phyloP scores from a whole-genome alignment of 2,329 filamentous ascomycete genomes.

The Xylariaceae sp. region DNA sequence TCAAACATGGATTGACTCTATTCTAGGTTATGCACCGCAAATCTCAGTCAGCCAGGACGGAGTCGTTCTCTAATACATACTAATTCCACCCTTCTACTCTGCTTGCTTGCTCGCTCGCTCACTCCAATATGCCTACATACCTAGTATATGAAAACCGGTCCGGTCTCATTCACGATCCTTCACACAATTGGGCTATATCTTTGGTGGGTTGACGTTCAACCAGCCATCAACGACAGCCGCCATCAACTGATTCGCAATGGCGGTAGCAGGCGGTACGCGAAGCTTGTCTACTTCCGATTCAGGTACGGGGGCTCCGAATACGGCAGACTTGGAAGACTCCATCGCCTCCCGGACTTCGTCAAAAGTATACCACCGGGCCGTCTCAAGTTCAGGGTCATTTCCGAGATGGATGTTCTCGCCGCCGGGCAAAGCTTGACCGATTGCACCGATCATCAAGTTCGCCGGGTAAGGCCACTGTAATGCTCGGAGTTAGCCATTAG shows the following conservation, averaged over 20 bases:
- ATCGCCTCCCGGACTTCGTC: conserved; percentile 77
- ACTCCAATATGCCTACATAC: too few relatives aligned
- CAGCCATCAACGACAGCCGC: conserved; percentile 52
- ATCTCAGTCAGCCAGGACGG: too few relatives aligned
- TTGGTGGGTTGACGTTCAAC: conserved; percentile 7
- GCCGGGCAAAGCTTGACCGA: conserved; percentile 73
- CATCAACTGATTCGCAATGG: conserved; percentile 89
- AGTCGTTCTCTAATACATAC: too few relatives aligned
- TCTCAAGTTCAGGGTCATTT: conserved; percentile 86
- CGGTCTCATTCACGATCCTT: not conserved
- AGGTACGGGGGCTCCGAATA: conserved; percentile 56
- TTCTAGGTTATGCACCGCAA: too few relatives aligned
- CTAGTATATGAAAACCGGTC: too few relatives aligned
- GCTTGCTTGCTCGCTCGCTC: too few relatives aligned
- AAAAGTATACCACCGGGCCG: conserved; percentile 80
- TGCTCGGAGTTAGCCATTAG: not conserved
- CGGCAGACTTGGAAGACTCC: conserved; percentile 48
- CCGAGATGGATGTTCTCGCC: conserved; percentile 77
- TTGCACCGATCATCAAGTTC: conserved; percentile 79
- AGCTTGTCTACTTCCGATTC: conserved; percentile 68
- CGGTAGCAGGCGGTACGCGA: conserved; percentile 75
- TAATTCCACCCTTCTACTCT: too few relatives aligned
- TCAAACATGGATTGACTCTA: too few relatives aligned
- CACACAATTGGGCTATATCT: conserved; percentile 10
- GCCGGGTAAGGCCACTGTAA: conserved; percentile 70